Percentiles rank a stretch among this genome's conserved stretches.
phyloP scores from a whole-genome alignment of 495 filamentous ascomycete species.

The Penicillium samsonianum region DNA sequence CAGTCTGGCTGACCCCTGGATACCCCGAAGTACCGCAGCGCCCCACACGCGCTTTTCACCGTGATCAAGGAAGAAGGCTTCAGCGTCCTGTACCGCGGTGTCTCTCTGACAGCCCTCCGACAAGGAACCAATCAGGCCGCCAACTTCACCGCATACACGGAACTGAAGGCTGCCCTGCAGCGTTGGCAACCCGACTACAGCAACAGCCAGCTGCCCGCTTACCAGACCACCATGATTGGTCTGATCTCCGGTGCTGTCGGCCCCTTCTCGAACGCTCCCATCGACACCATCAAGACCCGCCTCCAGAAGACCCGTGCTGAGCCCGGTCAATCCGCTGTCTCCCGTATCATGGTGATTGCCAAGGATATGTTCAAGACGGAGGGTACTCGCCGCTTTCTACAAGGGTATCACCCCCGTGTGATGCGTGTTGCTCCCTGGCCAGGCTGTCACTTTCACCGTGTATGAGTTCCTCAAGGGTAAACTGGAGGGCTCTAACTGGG shows the following conservation, averaged over 20 bases:
- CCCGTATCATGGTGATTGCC: slow-evolving; percentile 74
- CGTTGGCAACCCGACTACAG: slow-evolving; percentile 61
- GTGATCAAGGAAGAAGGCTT: slow-evolving; percentile 89
- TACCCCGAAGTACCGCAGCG: slow-evolving; percentile 94
- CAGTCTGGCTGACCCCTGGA: slow-evolving; percentile 91
- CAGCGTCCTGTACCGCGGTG: slow-evolving; percentile 85
- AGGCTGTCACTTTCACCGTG: slow-evolving; percentile 97
- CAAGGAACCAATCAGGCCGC: slow-evolving; percentile 97
- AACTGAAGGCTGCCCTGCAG: slow-evolving; percentile 81
- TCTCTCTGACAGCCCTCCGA: slow-evolving; percentile 86
- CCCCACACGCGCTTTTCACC: slow-evolving; percentile 91
- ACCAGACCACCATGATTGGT: slow-evolving; percentile 89
- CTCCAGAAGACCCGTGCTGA: slow-evolving; percentile 87
- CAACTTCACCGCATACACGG: slow-evolving; percentile 98
- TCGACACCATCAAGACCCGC: slow-evolving; percentile 98
- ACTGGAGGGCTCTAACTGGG: slow-evolving; percentile 70
- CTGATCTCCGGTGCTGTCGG: slow-evolving; percentile 93
- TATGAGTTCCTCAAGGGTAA: slow-evolving; percentile 89
- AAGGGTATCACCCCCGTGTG: slow-evolving; percentile 98
- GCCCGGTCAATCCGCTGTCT: slow-evolving; percentile 75
- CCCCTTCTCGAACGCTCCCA: slow-evolving; percentile 92
- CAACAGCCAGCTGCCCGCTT: slow-evolving; percentile 69
- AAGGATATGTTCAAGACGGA: slow-evolving; percentile 97
- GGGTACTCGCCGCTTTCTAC: slow-evolving; percentile 90
- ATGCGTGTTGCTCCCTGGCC: slow-evolving; percentile 97